Evolutionary conservation across 441 rosid genomes (phyloP), one percentile per base, ranked within the genome.

Genomic region (Populus trichocarpa): DNA sequence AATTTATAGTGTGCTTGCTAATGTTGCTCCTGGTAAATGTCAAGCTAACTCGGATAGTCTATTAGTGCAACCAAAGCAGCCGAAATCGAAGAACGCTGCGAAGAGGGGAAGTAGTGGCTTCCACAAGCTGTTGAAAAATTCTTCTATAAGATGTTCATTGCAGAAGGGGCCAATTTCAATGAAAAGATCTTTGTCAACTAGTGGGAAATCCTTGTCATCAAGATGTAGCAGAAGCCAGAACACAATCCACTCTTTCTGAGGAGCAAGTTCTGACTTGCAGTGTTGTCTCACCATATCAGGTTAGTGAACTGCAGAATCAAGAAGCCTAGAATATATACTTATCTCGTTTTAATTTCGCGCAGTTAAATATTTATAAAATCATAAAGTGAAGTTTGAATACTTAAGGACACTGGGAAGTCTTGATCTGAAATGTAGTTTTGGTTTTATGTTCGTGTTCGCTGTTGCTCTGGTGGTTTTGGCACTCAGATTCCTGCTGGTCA

Each of bases 141-240:
- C 81, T 36, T 80, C 89, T 6, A 72, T 74, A 1, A 85, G 81
- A 18, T 61, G 76, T 61, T 80, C 87, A 10, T 74, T 85, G 67
- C 84, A 84, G 40, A 83, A 83, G 72, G 87, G 84, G 28, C 82
- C 85, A 4, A 23, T 83, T 77, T 76, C 85, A 4, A 84, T 81
- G 88, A 89, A 84, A 61, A 85, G 90, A 57, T 86, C 89, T 1
- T 40, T 83, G 50, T 89, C 91, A 0, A 82, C 80, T 32, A 67
- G 83, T 40, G 82, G 83, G 74, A 87, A 83, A 69, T 78, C 81
- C 23, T 69, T 77, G 14, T 72, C 81, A 13, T 74, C 81, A 11
- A 81, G 78, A 59, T 53, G 75, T 12, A 14, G 79, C 78, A 77
- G 75, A 73, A 84, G 78, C 81, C 85, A 86, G 32, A 79, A 76